Percentiles rank a stretch among this genome's conserved stretches.
phyloP scores from a whole-genome alignment of 2,329 filamentous ascomycete genomes.

The Dryadomyces quercus-mongolicae region DNA sequence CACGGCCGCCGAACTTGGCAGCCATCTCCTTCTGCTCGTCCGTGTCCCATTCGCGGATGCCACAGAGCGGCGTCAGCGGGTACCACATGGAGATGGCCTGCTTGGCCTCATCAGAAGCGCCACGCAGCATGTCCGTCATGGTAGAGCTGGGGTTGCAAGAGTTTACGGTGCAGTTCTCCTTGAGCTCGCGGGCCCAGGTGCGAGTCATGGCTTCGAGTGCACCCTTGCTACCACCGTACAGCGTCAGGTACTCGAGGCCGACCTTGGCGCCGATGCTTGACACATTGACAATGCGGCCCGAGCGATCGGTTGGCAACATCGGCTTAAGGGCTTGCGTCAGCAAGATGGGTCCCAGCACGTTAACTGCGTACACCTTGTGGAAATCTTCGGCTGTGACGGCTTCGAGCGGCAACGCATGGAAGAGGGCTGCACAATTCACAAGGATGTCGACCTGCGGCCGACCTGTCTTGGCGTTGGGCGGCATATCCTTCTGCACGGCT shows the following conservation, averaged over 20 bases:
- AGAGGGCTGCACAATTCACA: conserved; percentile 72
- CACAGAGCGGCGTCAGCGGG: background rate
- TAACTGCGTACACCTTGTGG: conserved; percentile 60
- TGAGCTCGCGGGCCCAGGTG: conserved; percentile 45
- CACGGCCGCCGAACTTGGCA: background rate
- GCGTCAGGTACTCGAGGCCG: background rate
- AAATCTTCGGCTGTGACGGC: conserved; percentile 56
- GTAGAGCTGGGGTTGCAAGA: conserved; percentile 33
- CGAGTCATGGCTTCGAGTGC: conserved; percentile 48
- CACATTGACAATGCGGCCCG: conserved; percentile 41
- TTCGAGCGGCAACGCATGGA: conserved; percentile 51
- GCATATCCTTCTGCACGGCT: background rate
- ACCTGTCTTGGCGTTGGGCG: conserved; percentile 24
- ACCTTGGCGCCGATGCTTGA: conserved; percentile 31
- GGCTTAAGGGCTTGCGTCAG: conserved; percentile 61
- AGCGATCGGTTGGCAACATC: conserved; percentile 57
- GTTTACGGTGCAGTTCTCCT: conserved; percentile 41
- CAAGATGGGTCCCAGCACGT: conserved; percentile 70
- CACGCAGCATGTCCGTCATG: background rate
- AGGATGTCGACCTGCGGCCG: conserved; percentile 65
- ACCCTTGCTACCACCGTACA: conserved; percentile 47
- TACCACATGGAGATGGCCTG: background rate
- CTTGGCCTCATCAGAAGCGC: background rate
- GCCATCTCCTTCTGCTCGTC: background rate
- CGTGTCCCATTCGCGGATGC: background rate